A percentile compares a stretch with the other conserved stretches of the same genome.
Conservation (phyloP, 805 yeast genomes). For the Spathaspora sp. region DNA sequence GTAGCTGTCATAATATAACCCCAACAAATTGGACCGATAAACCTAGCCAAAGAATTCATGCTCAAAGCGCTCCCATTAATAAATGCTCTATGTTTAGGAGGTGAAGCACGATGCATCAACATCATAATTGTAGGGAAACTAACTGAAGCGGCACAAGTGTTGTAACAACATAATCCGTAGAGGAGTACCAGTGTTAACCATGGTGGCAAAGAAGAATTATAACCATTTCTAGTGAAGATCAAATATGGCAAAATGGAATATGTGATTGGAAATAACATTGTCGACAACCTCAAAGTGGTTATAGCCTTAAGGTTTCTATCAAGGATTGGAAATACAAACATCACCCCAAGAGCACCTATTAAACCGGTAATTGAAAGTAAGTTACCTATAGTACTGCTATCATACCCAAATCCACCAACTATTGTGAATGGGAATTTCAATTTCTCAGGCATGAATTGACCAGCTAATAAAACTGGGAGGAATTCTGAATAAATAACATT, state of each 20-base stretch:
- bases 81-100: conserved; percentile 52
- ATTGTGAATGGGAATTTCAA: conserved; percentile 46
- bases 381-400: conserved; percentile 45
- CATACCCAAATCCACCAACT: conserved; percentile 51
- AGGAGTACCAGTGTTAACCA: conserved; percentile 17
- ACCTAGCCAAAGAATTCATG: conserved; percentile 51
- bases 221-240: conserved; percentile 38
- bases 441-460: conserved; percentile 15
- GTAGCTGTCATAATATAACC: conserved; percentile 39
- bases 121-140: conserved; percentile 52
- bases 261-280: conserved; percentile 40
- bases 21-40: conserved; percentile 55
- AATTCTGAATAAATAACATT: conserved; percentile 49
- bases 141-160: conserved; percentile 40
- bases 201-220: conserved; percentile 23
- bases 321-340: conserved; percentile 48
- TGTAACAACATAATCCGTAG: conserved; percentile 23
- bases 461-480: conserved; percentile 52
- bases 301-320: conserved; percentile 47
- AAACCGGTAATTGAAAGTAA: conserved; percentile 52
- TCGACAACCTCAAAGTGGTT: conserved; percentile 38
- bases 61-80: conserved; percentile 58
- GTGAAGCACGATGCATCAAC: conserved; percentile 52
- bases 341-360: conserved; percentile 46
- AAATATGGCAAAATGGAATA: conserved; percentile 47